Conservation (phyloP, 768 basidiomycete genomes). For the Boletales sp. region DNA sequence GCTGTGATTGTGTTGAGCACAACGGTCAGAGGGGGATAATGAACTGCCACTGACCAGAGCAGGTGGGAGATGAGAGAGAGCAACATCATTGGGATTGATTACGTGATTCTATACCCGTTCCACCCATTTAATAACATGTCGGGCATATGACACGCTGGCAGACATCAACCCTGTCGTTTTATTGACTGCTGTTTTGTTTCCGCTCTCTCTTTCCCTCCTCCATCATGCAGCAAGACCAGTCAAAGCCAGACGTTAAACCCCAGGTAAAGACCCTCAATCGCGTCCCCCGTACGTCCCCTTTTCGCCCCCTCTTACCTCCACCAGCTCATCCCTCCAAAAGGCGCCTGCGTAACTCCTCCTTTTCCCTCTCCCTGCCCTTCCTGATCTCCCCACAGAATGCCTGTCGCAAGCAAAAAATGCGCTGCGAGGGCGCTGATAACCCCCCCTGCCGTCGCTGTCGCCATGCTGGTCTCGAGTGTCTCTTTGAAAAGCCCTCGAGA, state of each 20-base stretch:
- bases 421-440: conserved; percentile 94
- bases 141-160: neutral
- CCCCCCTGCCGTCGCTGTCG: conserved; percentile 95
- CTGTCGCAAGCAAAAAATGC: conserved; percentile 95
- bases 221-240: conserved; percentile 33
- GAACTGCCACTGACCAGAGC: conserved; percentile 45
- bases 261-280: conserved; percentile 75
- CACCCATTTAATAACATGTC: no score
- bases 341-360: conserved; percentile 68
- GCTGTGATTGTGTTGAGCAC: conserved; percentile 28
- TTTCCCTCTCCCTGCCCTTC: conserved; percentile 12
- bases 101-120: neutral
- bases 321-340: conserved; percentile 36
- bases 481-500: conserved; percentile 91
- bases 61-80: conserved; percentile 47
- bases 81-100: conserved; percentile 44
- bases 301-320: neutral
- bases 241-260: conserved; percentile 59
- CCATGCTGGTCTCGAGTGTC: conserved; percentile 84
- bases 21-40: neutral
- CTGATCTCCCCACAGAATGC: conserved; percentile 63
- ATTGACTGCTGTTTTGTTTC: conserved; percentile 19
- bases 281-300: conserved; percentile 67
- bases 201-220: conserved; percentile 6
- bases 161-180: neutral